These are phyloP conservation scores for Berkeleyomyces basicola DNA, from an alignment of 2,329 filamentous ascomycete species.

Conservation along the genomic window DNA sequence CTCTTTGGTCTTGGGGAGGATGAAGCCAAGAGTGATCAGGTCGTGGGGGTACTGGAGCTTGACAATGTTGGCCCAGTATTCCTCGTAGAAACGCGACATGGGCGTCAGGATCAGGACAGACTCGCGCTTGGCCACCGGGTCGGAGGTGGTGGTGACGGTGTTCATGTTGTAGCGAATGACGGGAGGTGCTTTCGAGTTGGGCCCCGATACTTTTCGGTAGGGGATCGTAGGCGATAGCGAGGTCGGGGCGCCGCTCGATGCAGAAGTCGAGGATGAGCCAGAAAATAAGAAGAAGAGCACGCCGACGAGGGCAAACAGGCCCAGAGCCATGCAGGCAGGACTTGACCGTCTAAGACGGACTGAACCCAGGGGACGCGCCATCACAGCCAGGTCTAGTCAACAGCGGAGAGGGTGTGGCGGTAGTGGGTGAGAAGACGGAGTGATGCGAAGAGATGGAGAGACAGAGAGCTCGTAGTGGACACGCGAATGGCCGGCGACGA, in stretches of 20 bases:
- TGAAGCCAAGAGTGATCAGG: slow-evolving; percentile 87
- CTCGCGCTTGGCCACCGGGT: slow-evolving; percentile 65
- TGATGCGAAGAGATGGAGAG: not conserved
- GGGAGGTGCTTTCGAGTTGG: slow-evolving; percentile 46
- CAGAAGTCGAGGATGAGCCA: slow-evolving; percentile 26
- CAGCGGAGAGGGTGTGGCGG: not conserved
- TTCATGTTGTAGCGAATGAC: slow-evolving; percentile 91
- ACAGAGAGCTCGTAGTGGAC: not conserved
- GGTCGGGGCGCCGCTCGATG: slow-evolving; percentile 23
- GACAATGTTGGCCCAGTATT: slow-evolving; percentile 88
- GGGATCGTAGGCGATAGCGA: slow-evolving; percentile 24
- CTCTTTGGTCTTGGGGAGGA: slow-evolving; percentile 83
- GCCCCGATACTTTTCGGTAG: slow-evolving; percentile 41
- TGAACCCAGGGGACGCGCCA: slow-evolving; percentile 43
- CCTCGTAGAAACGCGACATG: slow-evolving; percentile 80
- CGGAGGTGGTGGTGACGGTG: slow-evolving; percentile 67
- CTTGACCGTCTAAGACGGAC: slow-evolving; percentile 66
- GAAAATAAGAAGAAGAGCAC: slow-evolving; percentile 48
- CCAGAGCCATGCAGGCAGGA: slow-evolving; percentile 55
- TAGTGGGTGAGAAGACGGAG: no score
- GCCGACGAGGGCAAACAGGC: slow-evolving; percentile 54
- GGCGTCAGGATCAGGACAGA: slow-evolving; percentile 83
- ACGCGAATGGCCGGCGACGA: not conserved
- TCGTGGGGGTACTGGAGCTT: slow-evolving; percentile 80
- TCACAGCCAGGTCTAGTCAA: slow-evolving; percentile 19